Evolutionary conservation across 2,329 filamentous ascomycete genomes (phyloP), one percentile per base, ranked within the genome.

Genomic region (Paraphaeosphaeria sporulosa): DNA sequence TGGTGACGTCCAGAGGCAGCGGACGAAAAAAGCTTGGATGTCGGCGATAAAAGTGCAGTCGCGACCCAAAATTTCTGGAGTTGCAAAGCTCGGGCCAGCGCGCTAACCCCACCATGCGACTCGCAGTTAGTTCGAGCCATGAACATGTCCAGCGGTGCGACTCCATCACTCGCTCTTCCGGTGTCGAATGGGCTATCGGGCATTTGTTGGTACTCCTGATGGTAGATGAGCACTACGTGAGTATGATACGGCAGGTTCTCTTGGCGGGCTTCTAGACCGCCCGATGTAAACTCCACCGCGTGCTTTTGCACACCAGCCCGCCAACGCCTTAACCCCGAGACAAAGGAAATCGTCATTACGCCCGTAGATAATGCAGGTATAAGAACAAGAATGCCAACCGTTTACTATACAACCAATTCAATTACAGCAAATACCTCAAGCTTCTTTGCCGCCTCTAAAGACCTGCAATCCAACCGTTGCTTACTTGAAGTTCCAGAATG

Each of bases 21-120:
- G 48, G 30, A 51, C 38, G 25, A 43, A 44, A 54, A 54, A 44
- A 21, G 23, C 13, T 43, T 38, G 51, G 51, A 8, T 32, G 51
- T 54, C 32, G 32, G 27, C 23, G 23, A 44, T 25, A 23, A 21
- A 30, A 38, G n/a, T 25, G 30, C 48, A 49, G 27, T 17, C 21
- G 32, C 32, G 15, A 27, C 46, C 46, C 32, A n/a, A 49, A 49
- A 49, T 32, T 49, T 49, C 30, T 49, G 46, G 46, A 34, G 46
- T 32, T 7, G 10, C 46, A 34, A 44, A 21, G 19, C 42, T 23
- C 42, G 19, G 19, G 7, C 42, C 42, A 13, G 10, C 30, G 2
- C 30, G 10, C 30, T 8, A 5, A 32, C 17, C 38, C 38, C 38
- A 40, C 36, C 38, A 40, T 17, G 13, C 36, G 13, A 17, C 36